Conservation (phyloP, 768 basidiomycete species). For the Rhodotorula kratochvilovae region DNA sequence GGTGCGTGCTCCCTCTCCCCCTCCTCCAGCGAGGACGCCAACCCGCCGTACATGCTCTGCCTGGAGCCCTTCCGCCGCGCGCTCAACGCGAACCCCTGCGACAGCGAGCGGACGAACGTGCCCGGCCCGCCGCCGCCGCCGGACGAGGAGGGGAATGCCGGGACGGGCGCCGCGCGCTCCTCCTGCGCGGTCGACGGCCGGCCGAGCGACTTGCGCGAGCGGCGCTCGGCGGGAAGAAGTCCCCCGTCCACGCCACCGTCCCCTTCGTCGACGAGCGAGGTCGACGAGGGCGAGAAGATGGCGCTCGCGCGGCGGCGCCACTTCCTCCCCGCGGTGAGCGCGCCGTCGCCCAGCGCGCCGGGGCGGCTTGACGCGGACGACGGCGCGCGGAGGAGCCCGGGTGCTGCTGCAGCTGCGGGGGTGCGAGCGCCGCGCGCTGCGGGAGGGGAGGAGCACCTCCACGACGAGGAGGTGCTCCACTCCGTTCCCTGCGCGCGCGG, state of each 20-base stretch:
- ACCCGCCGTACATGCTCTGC: background rate
- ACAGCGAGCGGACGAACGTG: background rate
- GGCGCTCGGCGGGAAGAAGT: background rate
- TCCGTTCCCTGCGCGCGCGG: background rate
- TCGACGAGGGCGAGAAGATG: background rate
- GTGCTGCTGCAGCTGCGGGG: background rate
- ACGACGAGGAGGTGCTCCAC: background rate
- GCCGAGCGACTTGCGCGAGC: background rate
- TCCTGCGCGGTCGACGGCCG: background rate
- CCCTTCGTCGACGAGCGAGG: background rate
- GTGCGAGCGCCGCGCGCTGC: background rate
- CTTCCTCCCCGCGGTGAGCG: background rate
- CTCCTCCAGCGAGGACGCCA: background rate
- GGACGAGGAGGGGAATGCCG: background rate
- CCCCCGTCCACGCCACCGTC: background rate
- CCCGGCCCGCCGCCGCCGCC: background rate
- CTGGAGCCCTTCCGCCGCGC: background rate
- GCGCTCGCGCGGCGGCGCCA: conserved; percentile 16
- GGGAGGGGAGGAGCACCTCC: background rate
- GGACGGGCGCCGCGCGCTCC: background rate
- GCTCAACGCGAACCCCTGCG: background rate
- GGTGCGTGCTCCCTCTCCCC: background rate
- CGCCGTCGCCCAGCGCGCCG: background rate
- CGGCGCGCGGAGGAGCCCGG: background rate
- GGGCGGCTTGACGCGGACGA: no score